Conservation (phyloP, 2,329 filamentous ascomycete species). For the Pseudogymnoascus destructans region DNA sequence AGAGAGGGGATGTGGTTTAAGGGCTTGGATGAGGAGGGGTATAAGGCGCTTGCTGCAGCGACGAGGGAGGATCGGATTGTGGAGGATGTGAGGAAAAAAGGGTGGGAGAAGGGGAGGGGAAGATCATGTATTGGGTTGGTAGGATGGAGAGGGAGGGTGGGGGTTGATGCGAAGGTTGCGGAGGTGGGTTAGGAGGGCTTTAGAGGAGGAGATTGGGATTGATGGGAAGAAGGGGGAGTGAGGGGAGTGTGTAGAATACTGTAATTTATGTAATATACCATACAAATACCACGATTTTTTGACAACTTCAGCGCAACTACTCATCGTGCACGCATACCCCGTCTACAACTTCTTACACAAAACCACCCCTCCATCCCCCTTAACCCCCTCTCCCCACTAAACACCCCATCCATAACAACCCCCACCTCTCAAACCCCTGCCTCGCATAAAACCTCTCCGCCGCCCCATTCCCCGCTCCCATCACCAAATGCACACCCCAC, state of each 20-base stretch:
- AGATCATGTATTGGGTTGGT: conserved; percentile 54
- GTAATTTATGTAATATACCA: not conserved
- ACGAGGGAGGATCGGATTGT: conserved; percentile 47
- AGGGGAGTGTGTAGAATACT: not conserved
- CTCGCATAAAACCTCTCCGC: not conserved
- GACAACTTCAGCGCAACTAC: not conserved
- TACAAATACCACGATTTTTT: not conserved
- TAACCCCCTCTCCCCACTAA: not conserved
- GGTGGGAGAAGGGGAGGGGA: conserved; percentile 30
- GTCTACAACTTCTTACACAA: not conserved
- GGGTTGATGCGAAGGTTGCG: conserved; percentile 47
- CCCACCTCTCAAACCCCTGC: not conserved
- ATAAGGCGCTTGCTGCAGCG: conserved; percentile 27
- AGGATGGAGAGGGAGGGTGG: conserved; percentile 52
- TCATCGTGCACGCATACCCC: not conserved
- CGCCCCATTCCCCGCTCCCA: not conserved
- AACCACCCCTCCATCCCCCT: not conserved
- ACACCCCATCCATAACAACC: not conserved
- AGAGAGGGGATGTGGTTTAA: conserved; percentile 41
- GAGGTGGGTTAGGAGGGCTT: conserved; percentile 38
- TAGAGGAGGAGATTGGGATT: conserved; percentile 22
- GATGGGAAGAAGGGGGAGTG: not conserved
- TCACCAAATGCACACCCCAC: not conserved
- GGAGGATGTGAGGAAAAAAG: conserved; percentile 42
- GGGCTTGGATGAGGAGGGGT: conserved; percentile 42